Evolutionary conservation across 2,329 filamentous ascomycete species (phyloP), one percentile per base, ranked within the genome.

Genomic region (Sordariomycetes sp.): DNA sequence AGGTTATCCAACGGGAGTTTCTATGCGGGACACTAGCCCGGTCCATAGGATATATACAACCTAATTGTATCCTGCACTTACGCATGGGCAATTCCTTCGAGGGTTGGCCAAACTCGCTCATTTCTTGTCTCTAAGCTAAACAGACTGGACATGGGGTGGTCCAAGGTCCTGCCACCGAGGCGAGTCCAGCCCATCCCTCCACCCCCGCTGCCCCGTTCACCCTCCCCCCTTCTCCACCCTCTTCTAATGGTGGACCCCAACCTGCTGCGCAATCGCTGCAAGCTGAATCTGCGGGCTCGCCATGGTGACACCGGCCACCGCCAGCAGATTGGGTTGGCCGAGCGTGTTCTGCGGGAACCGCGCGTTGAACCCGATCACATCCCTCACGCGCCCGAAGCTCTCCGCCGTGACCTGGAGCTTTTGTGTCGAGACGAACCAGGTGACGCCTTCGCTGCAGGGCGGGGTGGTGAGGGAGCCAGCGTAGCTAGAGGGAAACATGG

Each of bases 381-480:
- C 69, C 67, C 82, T 81, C 59, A 80, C 76, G 53, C 69, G 70
- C 63, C 78, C 74, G 66, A 71, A 85, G 20, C 76, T 79, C 5
- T 67, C 67, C n/a, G 79, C 72, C 62, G 74, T 70, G 62, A 85
- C 68, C 43, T 69, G 66, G 3, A 83, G 66, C 43, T 76, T 75
- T 59, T 78, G 63, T 60, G 74, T 71, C 62, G 76, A 76, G 53
- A 83, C 69, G 54, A 81, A 69, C 74, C 81, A 85, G 12, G 69
- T 72, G 22, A 86, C 71, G 25, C 76, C 77, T 67, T 85, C 81
- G 24, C 73, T 73, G 69, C 83, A 86, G 5, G 83, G 83, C 22
- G 83, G 83, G 0, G 82, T 85, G 51, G 83, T 86, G 54, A 86
- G 72, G 20, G 80, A 83, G 22, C 83, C 83, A 12, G 69, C 67